phyloP scores from a whole-genome alignment of 768 basidiomycete species.

The Leccinum fibrillosum region DNA sequence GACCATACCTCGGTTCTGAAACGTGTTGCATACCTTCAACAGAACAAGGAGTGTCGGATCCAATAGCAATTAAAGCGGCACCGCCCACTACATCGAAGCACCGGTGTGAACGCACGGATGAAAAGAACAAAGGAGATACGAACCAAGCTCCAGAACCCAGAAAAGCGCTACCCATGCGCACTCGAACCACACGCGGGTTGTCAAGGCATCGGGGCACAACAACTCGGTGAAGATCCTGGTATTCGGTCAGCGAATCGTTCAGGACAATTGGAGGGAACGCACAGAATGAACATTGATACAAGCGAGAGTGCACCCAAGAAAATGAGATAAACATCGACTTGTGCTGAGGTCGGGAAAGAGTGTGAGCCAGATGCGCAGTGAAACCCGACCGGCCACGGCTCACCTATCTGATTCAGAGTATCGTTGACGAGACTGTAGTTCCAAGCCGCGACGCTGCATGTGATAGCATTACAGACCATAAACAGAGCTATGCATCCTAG shows the following conservation, averaged over 20 bases:
- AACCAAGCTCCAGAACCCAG: conserved; percentile 60
- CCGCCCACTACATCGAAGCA: conserved; percentile 45
- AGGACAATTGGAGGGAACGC: conserved; percentile 21
- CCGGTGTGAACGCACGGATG: conserved; percentile 4
- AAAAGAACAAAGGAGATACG: conserved; percentile 15
- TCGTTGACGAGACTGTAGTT: conserved; percentile 51
- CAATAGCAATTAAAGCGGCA: conserved; percentile 42
- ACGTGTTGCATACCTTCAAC: conserved; percentile 20
- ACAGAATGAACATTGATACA: conserved; percentile 58
- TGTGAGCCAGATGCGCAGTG: conserved; percentile 7
- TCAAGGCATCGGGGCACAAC: conserved; percentile 45
- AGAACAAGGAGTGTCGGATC: conserved; percentile 36
- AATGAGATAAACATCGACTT: conserved; percentile 58
- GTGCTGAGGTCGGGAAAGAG: conserved; percentile 29
- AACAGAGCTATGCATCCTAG: conserved; percentile 44
- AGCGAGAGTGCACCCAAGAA: conserved; percentile 60
- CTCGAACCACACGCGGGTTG: conserved; percentile 72
- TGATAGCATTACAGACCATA: conserved; percentile 61
- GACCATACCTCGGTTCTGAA: not conserved
- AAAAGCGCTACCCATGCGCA: conserved; percentile 57
- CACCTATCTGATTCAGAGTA: conserved; percentile 34
- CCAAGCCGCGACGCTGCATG: conserved; percentile 67
- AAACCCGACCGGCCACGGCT: conserved; percentile 19
- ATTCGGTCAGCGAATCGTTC: conserved; percentile 5
- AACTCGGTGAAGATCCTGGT: conserved; percentile 58